phyloP scores from a whole-genome alignment of 2,329 filamentous ascomycete species.

The Nemania sp. region DNA sequence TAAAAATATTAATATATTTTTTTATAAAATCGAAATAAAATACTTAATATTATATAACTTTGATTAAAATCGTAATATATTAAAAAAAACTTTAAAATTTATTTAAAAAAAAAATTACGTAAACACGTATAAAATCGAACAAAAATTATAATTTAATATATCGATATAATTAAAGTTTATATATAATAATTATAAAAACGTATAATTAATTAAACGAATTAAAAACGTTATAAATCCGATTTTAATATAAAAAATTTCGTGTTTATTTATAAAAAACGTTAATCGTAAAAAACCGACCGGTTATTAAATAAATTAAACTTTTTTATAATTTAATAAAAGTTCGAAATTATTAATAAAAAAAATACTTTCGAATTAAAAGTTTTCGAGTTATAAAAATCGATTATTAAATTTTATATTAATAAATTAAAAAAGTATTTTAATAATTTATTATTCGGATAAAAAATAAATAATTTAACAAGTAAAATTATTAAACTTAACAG shows the following conservation, averaged over 20 bases:
- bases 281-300: neutral
- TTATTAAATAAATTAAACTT: neutral
- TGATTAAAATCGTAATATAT: too few species aligned
- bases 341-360: neutral
- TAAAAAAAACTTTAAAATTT: neutral
- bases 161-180: too few species aligned
- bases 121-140: too few species aligned
- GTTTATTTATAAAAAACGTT: neutral
- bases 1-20: too few species aligned
- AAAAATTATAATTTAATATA: too few species aligned
- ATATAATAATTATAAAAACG: neutral
- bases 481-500: too few species aligned
- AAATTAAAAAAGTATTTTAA: neutral
- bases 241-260: neutral
- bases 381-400: neutral
- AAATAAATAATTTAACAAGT: neutral
- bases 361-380: neutral
- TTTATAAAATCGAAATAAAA: too few species aligned
- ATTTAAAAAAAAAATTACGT: neutral
- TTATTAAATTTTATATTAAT: neutral
- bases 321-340: neutral
- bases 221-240: neutral
- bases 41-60: too few species aligned
- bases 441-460: neutral
- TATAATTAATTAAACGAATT: neutral